Evolutionary conservation across 352 stramenopile species (phyloP).

Genomic region (Phytophthora ohioensis): DNA sequence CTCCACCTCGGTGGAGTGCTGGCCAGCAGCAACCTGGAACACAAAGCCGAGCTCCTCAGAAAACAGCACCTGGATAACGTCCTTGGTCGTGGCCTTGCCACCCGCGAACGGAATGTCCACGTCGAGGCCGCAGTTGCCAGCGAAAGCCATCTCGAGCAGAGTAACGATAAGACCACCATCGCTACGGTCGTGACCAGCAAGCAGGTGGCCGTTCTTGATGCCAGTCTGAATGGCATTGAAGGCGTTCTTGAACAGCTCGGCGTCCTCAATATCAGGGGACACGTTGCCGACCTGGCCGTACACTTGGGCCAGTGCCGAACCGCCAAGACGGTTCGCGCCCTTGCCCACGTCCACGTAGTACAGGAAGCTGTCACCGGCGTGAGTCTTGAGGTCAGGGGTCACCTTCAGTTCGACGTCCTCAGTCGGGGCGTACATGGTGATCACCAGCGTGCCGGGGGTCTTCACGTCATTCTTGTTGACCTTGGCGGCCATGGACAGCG

Average conservation of each 20-base stretch:
- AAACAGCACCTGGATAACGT: conserved; percentile 91
- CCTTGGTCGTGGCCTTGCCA: conserved; percentile 56
- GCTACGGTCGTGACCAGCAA: conserved; percentile 98
- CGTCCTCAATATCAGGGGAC: conserved; percentile 94
- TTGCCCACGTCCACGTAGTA: conserved; percentile 97
- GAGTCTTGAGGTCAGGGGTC: conserved; percentile 97
- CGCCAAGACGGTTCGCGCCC: conserved; percentile 93
- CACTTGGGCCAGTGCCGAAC: conserved; percentile 96
- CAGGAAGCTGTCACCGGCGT: conserved; percentile 80
- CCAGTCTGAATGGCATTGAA: conserved; percentile 95
- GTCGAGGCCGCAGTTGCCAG: conserved; percentile 97
- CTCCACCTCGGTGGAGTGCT: conserved; percentile 75
- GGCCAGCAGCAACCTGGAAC: conserved; percentile 92
- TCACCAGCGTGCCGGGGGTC: conserved; percentile 96
- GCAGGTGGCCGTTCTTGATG: conserved; percentile 92
- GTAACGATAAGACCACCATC: conserved; percentile 97
- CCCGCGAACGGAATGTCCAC: conserved; percentile 85
- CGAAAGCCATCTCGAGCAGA: conserved; percentile 99
- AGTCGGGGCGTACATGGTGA: conserved; percentile 98
- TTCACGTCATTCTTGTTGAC: conserved; percentile 97
- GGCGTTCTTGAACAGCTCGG: conserved; percentile 91
- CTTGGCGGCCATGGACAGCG: conserved; percentile 98
- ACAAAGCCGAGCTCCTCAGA: conserved; percentile 98
- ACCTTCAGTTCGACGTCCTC: conserved; percentile 97
- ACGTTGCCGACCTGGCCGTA: conserved; percentile 88